Evolutionary conservation across 2,329 filamentous ascomycete genomes (phyloP).

Genomic region (Colletotrichum sidae): DNA sequence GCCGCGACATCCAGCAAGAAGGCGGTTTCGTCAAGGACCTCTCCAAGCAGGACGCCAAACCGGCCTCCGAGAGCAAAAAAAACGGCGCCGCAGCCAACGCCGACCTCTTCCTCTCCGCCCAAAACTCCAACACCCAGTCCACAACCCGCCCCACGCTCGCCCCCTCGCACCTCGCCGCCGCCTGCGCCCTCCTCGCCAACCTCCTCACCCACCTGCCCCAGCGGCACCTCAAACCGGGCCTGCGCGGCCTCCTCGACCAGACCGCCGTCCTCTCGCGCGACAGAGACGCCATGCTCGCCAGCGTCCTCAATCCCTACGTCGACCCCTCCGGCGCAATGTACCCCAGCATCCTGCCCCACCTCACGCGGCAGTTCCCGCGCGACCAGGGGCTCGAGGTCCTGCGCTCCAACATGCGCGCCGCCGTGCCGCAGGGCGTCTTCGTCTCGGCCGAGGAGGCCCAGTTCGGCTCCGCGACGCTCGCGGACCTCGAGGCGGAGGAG

Average conservation of each 20-base stretch:
- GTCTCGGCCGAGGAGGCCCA: constrained; percentile 4
- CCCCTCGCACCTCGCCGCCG: constrained; percentile 64
- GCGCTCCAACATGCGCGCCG: constrained; percentile 66
- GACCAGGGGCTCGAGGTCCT: constrained; percentile 79
- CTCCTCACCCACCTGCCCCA: constrained; percentile 74
- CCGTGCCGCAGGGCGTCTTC: constrained; percentile 36
- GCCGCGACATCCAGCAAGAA: constrained; percentile 76
- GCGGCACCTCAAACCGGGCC: constrained; percentile 73
- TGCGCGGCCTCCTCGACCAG: constrained; percentile 82
- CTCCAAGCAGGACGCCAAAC: constrained; percentile 44
- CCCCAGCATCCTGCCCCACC: constrained; percentile 83
- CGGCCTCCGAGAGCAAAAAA: constrained; percentile 48
- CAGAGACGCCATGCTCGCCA: constrained; percentile 81
- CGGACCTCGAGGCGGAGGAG: constrained; percentile 49
- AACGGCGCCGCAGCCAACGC: constrained; percentile 69
- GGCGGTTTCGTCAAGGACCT: constrained; percentile 59
- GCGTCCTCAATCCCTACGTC: constrained; percentile 81
- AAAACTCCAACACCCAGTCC: constrained; percentile 47
- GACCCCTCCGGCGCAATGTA: constrained; percentile 72
- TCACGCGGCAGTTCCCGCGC: constrained; percentile 73
- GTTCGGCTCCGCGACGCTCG: constrained; percentile 36
- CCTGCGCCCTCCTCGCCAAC: constrained; percentile 70
- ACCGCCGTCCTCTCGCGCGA: constrained; percentile 79
- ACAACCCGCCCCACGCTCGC: constrained; percentile 54
- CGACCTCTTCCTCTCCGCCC: constrained; percentile 74